Evolutionary conservation across 768 basidiomycete genomes (phyloP).

Genomic region (Termitomyces eurrhizus): DNA sequence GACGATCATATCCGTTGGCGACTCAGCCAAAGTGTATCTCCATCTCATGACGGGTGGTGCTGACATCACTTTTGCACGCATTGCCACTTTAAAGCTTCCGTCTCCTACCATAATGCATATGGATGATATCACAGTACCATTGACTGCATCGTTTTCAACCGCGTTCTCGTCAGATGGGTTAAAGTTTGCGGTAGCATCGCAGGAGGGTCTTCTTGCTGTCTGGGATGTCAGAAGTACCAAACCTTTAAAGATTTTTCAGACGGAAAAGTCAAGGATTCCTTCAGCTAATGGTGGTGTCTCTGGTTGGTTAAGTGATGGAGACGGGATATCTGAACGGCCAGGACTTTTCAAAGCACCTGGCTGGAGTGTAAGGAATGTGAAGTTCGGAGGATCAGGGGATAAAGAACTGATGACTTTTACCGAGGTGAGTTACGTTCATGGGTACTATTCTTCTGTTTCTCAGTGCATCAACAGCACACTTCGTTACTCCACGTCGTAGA

Average conservation of each 20-base stretch:
- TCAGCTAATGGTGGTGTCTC: slow-evolving; percentile 35
- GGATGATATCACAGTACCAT: slow-evolving; percentile 35
- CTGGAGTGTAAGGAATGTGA: slow-evolving; percentile 84
- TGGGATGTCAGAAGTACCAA: slow-evolving; percentile 80
- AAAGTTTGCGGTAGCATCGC: slow-evolving; percentile 81
- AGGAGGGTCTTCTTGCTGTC: slow-evolving; percentile 75
- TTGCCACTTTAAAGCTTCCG: slow-evolving; percentile 66
- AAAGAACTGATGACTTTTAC: slow-evolving; percentile 87
- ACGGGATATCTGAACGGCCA: slow-evolving; percentile 69
- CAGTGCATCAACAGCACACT: slow-evolving; percentile 56
- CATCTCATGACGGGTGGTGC: slow-evolving; percentile 71
- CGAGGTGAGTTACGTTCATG: slow-evolving; percentile 51
- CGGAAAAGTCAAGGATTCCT: slow-evolving; percentile 36
- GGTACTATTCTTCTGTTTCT: slow-evolving; percentile 17
- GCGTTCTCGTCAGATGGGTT: slow-evolving; percentile 72
- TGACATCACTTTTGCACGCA: slow-evolving; percentile 56
- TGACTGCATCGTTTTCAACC: slow-evolving; percentile 75
- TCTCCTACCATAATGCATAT: slow-evolving; percentile 41
- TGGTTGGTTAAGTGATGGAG: slow-evolving; percentile 59
- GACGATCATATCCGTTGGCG: slow-evolving; percentile 86
- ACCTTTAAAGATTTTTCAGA: slow-evolving; percentile 66
- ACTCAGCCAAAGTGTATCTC: slow-evolving; percentile 82
- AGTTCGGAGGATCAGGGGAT: slow-evolving; percentile 70
- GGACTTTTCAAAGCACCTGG: slow-evolving; percentile 62
- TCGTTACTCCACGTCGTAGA: slow-evolving; percentile 81